phyloP scores from a whole-genome alignment of 2,329 filamentous ascomycete species.

The Arthrobotrys sinensis region DNA sequence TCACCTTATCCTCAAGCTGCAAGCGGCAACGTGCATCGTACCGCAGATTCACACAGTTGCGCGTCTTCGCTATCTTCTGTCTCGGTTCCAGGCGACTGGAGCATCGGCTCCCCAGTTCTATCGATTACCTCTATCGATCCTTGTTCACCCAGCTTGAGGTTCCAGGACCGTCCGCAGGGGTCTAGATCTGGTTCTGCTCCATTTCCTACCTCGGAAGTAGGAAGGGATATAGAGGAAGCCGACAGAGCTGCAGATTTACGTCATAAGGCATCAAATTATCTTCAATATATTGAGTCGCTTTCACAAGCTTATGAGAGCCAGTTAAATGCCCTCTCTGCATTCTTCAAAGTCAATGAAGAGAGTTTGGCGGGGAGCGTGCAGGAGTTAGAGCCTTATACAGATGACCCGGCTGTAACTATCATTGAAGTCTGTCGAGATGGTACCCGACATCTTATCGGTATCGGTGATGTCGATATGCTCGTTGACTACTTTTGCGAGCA shows the following conservation, averaged over 20 bases:
- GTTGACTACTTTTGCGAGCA: slow-evolving; percentile 51
- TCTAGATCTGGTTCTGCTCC: slow-evolving; percentile 4
- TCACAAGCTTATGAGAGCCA: slow-evolving; percentile 58
- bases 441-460: slow-evolving; percentile 39
- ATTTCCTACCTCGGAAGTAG: not conserved
- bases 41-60: slow-evolving; percentile 31
- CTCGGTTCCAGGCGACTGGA: slow-evolving; percentile 34
- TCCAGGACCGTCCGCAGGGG: slow-evolving; percentile 35
- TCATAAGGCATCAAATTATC: slow-evolving; percentile 54
- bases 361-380: not conserved
- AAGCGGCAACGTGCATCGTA: not conserved
- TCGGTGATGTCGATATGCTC: slow-evolving; percentile 47
- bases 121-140: slow-evolving; percentile 58
- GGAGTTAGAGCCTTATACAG: slow-evolving; percentile 22
- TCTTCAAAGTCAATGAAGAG: slow-evolving; percentile 34
- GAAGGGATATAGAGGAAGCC: not conserved
- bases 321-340: slow-evolving; percentile 39
- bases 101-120: slow-evolving; percentile 48
- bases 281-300: slow-evolving; percentile 56
- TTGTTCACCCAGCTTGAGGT: slow-evolving; percentile 40
- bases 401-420: slow-evolving; percentile 42
- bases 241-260: slow-evolving; percentile 45
- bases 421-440: slow-evolving; percentile 44
- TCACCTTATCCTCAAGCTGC: not conserved
- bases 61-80: slow-evolving; percentile 15